Conservation (phyloP, 495 filamentous ascomycete species). For the Annulohypoxylon stygium region DNA sequence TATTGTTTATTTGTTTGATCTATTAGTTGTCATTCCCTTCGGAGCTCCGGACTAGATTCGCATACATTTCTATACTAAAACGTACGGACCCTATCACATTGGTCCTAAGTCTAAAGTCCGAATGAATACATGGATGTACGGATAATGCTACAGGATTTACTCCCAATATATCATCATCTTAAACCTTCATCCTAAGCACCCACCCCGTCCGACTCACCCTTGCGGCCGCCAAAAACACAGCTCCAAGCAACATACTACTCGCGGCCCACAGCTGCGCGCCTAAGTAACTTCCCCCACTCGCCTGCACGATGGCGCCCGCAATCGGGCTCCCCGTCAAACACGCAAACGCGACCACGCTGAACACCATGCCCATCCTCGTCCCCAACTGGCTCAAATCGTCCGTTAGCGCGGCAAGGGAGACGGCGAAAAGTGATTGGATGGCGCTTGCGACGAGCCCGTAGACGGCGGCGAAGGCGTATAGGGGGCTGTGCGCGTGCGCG, state of each 20-base stretch:
- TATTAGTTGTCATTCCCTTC: too few relatives aligned
- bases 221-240: conserved; percentile 5
- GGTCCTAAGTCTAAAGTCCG: background rate
- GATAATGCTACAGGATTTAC: background rate
- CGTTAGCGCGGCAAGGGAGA: conserved; percentile 69
- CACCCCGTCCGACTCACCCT: conserved; percentile 21
- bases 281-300: conserved; percentile 5
- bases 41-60: too few relatives aligned
- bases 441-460: conserved; percentile 80
- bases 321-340: conserved; percentile 75
- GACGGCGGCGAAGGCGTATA: conserved; percentile 65
- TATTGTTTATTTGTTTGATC: too few relatives aligned
- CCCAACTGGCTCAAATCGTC: conserved; percentile 72
- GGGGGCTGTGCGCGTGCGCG: conserved; percentile 60
- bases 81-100: too few relatives aligned
- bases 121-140: background rate
- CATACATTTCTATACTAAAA: too few relatives aligned
- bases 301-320: conserved; percentile 68
- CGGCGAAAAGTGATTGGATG: conserved; percentile 72
- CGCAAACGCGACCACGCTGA: conserved; percentile 66
- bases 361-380: conserved; percentile 76
- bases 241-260: conserved; percentile 20
- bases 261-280: conserved; percentile 28
- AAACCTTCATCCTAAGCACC: conserved; percentile 13
- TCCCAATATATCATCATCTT: background rate